Percentiles rank a stretch among this genome's conserved stretches.
phyloP scores from a whole-genome alignment of 2,329 filamentous ascomycete species.

The Magnaporthiopsis incrustans region DNA sequence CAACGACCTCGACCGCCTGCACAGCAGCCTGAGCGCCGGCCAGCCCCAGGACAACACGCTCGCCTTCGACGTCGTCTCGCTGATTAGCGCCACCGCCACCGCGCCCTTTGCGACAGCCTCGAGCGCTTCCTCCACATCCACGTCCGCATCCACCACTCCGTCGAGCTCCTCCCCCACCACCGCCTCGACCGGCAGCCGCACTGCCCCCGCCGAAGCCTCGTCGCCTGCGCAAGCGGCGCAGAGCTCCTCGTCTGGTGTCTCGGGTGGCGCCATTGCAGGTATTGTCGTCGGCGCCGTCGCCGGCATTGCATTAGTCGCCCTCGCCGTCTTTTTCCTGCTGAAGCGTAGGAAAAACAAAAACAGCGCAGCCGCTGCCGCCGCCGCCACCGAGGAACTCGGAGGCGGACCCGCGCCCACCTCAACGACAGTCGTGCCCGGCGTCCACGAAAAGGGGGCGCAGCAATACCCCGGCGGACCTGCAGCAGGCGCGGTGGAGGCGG shows the following conservation, averaged over 20 bases:
- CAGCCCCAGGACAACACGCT: constrained; percentile 11
- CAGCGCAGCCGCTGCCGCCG: neutral
- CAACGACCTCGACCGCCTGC: constrained; percentile 10
- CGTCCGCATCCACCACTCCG: neutral
- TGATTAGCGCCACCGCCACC: constrained; percentile 10
- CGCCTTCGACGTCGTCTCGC: constrained; percentile 8
- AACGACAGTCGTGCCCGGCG: no score
- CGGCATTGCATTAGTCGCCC: constrained; percentile 8
- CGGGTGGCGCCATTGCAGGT: constrained; percentile 5
- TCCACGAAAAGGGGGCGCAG: no score
- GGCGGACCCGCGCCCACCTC: no score
- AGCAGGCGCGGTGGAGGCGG: no score
- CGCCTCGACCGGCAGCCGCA: neutral
- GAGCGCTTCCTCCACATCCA: neutral
- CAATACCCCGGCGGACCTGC: no score
- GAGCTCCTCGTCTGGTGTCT: neutral
- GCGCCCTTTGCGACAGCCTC: constrained; percentile 2
- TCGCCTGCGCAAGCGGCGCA: neutral
- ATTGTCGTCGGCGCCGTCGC: constrained; percentile 1
- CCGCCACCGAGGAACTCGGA: neutral
- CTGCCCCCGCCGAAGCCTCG: no score
- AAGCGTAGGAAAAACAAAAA: constrained; percentile 9
- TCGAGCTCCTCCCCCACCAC: no score
- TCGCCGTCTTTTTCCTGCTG: constrained; percentile 7
- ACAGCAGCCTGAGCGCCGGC: constrained; percentile 12